phyloP scores from a whole-genome alignment of 352 stramenopile genomes.

The Albugo laibachii region DNA sequence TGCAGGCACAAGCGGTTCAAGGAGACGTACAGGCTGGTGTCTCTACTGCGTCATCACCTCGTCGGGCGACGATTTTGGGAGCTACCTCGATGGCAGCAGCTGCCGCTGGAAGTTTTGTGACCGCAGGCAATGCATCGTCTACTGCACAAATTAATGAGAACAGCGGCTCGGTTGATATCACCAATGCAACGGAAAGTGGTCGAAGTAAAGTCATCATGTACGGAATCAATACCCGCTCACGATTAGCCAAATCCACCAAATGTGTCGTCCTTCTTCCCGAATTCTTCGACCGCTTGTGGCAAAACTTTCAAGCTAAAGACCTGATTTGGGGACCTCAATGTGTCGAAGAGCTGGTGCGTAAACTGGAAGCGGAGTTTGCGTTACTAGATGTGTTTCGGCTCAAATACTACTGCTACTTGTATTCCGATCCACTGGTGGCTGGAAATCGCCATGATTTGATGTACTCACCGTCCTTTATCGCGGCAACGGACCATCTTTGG shows the following conservation, averaged over 20 bases:
- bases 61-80: neutral
- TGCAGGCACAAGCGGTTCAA: neutral
- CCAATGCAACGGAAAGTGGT: slow-evolving; percentile 44
- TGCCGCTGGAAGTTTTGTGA: neutral
- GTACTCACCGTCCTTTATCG: too few relatives aligned
- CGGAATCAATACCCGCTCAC: slow-evolving; percentile 48
- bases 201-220: slow-evolving; percentile 38
- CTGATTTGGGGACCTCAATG: slow-evolving; percentile 52
- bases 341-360: slow-evolving; percentile 53
- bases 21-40: neutral
- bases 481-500: too few relatives aligned
- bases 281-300: slow-evolving; percentile 70
- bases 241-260: slow-evolving; percentile 56
- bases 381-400: slow-evolving; percentile 53
- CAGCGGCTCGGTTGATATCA: slow-evolving; percentile 27
- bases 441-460: too few relatives aligned
- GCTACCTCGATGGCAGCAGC: neutral
- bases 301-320: slow-evolving; percentile 57
- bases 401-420: slow-evolving; percentile 64
- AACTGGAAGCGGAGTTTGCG: slow-evolving; percentile 51
- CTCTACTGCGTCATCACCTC: neutral
- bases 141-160: slow-evolving; percentile 17
- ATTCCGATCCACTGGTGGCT: slow-evolving; percentile 39
- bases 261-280: slow-evolving; percentile 67
- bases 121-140: neutral